phyloP scores from a whole-genome alignment of 2,329 filamentous ascomycete genomes.

The Metarhizium sp. region DNA sequence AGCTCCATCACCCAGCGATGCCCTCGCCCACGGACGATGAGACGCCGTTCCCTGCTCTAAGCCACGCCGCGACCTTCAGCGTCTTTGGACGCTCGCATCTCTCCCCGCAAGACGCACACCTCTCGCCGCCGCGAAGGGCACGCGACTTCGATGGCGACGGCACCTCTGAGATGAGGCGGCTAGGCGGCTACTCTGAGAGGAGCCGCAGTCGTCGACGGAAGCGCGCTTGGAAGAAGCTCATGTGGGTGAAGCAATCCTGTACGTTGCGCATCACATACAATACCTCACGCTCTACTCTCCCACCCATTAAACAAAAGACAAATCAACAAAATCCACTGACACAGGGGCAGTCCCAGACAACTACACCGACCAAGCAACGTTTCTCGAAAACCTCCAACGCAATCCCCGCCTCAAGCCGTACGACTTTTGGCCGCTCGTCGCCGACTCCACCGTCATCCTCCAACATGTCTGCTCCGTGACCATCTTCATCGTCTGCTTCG shows the following conservation, averaged over 20 bases:
- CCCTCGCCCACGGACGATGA: conserved; percentile 29
- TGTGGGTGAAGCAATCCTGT: conserved; percentile 98
- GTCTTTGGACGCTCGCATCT: conserved; percentile 55
- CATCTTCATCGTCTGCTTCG: conserved; percentile 90
- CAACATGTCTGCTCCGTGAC: conserved; percentile 93
- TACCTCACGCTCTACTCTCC: no score
- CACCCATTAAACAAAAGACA: no score
- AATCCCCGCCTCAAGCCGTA: conserved; percentile 92
- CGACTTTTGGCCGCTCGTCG: conserved; percentile 95
- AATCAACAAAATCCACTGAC: not conserved
- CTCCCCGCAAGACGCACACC: conserved; percentile 77
- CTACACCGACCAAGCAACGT: conserved; percentile 94
- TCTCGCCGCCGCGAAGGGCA: conserved; percentile 50
- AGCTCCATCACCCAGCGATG: conserved; percentile 13
- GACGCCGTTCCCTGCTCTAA: conserved; percentile 24
- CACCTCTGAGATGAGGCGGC: conserved; percentile 27
- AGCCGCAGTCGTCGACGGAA: conserved; percentile 60
- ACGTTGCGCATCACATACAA: conserved; percentile 20
- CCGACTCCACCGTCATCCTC: conserved; percentile 91
- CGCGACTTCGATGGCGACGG: conserved; percentile 21
- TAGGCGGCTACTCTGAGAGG: conserved; percentile 46
- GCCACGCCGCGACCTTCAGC: conserved; percentile 19
- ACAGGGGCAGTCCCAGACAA: conserved; percentile 74
- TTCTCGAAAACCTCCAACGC: conserved; percentile 88
- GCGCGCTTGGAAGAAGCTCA: conserved; percentile 82